These are phyloP conservation scores for Sporisorium iseilematis-ciliati DNA, from an alignment of 1,284 basidiomycete species.

Conservation along the genomic window DNA sequence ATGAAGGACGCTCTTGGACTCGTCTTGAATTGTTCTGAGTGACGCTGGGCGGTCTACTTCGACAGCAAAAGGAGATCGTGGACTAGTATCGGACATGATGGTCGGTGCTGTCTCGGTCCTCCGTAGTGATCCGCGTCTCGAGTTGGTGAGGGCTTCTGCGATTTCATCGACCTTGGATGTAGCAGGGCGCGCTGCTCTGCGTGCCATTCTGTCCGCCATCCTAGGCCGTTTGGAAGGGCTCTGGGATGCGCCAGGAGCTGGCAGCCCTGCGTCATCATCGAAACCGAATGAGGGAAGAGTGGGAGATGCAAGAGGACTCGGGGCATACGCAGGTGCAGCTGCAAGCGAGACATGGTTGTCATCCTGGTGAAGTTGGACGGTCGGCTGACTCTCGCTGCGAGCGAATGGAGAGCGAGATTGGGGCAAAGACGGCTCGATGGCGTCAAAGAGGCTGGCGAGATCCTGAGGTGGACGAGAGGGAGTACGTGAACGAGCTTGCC, in stretches of 20 bases:
- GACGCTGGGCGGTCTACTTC: slow-evolving; percentile 4
- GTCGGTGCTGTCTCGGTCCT: slow-evolving; percentile 41
- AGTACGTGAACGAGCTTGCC: slow-evolving; percentile 30
- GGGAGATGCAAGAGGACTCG: slow-evolving; percentile 30
- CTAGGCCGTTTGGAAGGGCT: slow-evolving; percentile 41
- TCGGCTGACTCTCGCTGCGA: slow-evolving; percentile 44
- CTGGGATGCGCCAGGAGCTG: slow-evolving; percentile 17
- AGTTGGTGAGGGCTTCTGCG: slow-evolving; percentile 14
- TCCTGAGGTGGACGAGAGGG: slow-evolving; percentile 45
- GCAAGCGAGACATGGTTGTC: slow-evolving; percentile 1
- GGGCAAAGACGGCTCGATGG: slow-evolving; percentile 32
- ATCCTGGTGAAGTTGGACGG: slow-evolving; percentile 13
- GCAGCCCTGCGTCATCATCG: slow-evolving; percentile 5
- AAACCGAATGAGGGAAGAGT: slow-evolving; percentile 8
- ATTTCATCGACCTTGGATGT: slow-evolving; percentile 25
- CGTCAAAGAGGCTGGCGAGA: slow-evolving; percentile 41
- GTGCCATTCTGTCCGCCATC: slow-evolving; percentile 48
- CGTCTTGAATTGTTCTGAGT: slow-evolving; percentile 1
- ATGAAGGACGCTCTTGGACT: slow-evolving; percentile 1
- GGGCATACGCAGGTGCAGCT: slow-evolving; percentile 2
- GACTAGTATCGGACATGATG: slow-evolving; percentile 9
- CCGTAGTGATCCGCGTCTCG: slow-evolving; percentile 27
- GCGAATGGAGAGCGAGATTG: slow-evolving; percentile 29
- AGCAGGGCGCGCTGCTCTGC: slow-evolving; percentile 21
- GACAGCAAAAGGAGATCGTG: background rate